Conservation (phyloP, 768 basidiomycete genomes). For the Auricularia sp. region DNA sequence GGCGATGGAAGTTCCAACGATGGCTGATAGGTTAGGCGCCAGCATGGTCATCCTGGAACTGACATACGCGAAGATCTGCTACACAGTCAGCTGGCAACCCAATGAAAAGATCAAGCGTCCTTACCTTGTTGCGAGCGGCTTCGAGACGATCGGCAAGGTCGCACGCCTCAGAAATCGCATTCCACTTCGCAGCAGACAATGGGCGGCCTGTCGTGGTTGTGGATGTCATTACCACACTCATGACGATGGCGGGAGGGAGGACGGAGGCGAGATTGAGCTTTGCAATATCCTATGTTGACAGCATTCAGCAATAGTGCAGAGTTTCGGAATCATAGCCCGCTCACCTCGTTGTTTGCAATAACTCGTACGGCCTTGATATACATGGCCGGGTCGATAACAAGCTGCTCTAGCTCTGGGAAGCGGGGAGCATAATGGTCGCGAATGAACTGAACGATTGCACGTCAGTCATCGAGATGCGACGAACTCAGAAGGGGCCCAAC, state of each 20-base stretch:
- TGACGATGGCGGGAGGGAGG: slow-evolving; percentile 81
- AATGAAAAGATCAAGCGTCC: too few relatives aligned
- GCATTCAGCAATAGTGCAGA: too few relatives aligned
- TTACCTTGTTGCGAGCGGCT: slow-evolving; percentile 79
- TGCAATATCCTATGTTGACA: slow-evolving; percentile 59
- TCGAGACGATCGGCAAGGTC: slow-evolving; percentile 83
- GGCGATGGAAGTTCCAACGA: slow-evolving; percentile 97
- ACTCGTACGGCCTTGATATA: slow-evolving; percentile 87
- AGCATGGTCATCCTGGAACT: slow-evolving; percentile 98
- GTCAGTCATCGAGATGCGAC: neutral
- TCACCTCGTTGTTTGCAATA: slow-evolving; percentile 73
- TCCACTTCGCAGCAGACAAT: slow-evolving; percentile 64
- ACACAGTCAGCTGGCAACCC: neutral
- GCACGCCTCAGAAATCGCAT: slow-evolving; percentile 73
- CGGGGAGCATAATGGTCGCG: slow-evolving; percentile 92
- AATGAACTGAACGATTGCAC: slow-evolving; percentile 58
- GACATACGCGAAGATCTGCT: slow-evolving; percentile 95
- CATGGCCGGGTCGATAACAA: slow-evolving; percentile 84
- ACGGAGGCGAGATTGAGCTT: slow-evolving; percentile 74
- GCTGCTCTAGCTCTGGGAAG: slow-evolving; percentile 94
- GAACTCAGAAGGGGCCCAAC: slow-evolving; percentile 26
- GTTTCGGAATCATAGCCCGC: slow-evolving; percentile 6
- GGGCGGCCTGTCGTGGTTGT: slow-evolving; percentile 78
- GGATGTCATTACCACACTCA: slow-evolving; percentile 93
- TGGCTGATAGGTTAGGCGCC: slow-evolving; percentile 95